A percentile compares a stretch with the other conserved stretches of the same genome.
These are phyloP conservation scores for Thyridium curvatum DNA, from an alignment of 2,329 filamentous ascomycete genomes.

Conservation along the genomic window DNA sequence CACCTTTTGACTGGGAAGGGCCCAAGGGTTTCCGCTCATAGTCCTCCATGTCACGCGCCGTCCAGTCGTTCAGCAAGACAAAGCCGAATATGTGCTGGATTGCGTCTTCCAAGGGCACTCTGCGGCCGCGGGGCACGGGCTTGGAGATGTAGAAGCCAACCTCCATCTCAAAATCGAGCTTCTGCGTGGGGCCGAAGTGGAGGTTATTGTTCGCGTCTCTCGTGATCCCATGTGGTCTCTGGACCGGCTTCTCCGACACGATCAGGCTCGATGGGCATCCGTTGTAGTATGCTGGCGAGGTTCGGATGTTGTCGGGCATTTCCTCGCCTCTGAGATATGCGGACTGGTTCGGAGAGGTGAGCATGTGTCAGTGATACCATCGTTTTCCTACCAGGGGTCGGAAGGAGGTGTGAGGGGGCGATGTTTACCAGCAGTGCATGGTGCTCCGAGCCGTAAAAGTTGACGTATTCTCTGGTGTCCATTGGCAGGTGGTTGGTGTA, in stretches of 20 bases:
- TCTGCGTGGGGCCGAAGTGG: background rate
- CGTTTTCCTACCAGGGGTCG: too few species aligned
- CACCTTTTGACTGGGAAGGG: too few species aligned
- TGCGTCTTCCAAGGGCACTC: too few species aligned
- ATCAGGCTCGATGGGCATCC: background rate
- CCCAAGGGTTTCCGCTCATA: too few species aligned
- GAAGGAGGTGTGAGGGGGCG: background rate
- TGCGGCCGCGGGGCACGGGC: background rate
- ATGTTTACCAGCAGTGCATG: background rate
- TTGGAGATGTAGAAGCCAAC: background rate
- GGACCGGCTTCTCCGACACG: background rate
- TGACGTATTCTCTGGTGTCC: background rate
- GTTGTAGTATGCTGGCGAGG: background rate
- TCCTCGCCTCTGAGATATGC: background rate
- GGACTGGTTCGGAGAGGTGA: background rate
- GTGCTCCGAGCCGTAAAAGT: background rate
- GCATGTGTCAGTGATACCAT: too few species aligned
- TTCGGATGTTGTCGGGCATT: background rate
- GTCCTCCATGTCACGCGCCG: too few species aligned
- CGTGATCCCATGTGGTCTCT: background rate
- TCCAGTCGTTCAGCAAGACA: too few species aligned
- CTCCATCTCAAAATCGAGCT: slow-evolving; percentile 1
- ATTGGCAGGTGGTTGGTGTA: slow-evolving; percentile 1
- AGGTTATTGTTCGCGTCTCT: background rate
- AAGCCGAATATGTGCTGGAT: too few species aligned